These are phyloP conservation scores for Limnanthes douglasii DNA, from an alignment of 345 rosid species.

Conservation along the genomic window DNA sequence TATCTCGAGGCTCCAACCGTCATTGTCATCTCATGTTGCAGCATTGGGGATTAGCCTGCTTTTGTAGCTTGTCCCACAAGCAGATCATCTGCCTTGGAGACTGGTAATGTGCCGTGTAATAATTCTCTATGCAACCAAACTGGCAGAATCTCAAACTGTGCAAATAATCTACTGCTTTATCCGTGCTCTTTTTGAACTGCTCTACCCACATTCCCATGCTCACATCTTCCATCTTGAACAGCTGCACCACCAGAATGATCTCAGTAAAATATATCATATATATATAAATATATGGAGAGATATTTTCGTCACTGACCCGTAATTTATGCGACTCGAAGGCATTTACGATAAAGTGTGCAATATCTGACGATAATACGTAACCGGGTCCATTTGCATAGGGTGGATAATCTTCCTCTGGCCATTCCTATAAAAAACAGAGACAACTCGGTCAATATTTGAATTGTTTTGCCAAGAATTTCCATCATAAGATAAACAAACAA, in stretches of 20 bases:
- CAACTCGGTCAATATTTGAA: neutral
- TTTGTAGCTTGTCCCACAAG: conserved; percentile 67
- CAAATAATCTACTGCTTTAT: conserved; percentile 54
- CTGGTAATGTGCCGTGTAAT: conserved; percentile 90
- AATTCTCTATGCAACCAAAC: conserved; percentile 77
- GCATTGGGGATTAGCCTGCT: conserved; percentile 43
- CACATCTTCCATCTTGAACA: conserved; percentile 99
- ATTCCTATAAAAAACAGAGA: conserved; percentile 32
- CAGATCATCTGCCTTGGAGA: conserved; percentile 94
- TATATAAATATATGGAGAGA: neutral
- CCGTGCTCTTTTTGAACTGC: conserved; percentile 54
- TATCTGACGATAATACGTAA: conserved; percentile 67
- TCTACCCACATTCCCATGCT: conserved; percentile 99
- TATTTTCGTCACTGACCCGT: conserved; percentile 32
- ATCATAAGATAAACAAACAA: too few relatives aligned
- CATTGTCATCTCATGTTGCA: conserved; percentile 84
- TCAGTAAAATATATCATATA: neutral
- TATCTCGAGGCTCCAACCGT: too few relatives aligned
- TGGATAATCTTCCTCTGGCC: conserved; percentile 98
- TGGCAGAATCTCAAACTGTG: conserved; percentile 89
- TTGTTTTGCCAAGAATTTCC: neutral
- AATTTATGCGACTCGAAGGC: conserved; percentile 69
- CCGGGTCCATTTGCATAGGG: conserved; percentile 97
- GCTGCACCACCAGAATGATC: conserved; percentile 19
- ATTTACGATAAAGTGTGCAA: conserved; percentile 53